Conservation (phyloP, 805 yeast species). For the Groenewaldozyma tartarivorans region DNA sequence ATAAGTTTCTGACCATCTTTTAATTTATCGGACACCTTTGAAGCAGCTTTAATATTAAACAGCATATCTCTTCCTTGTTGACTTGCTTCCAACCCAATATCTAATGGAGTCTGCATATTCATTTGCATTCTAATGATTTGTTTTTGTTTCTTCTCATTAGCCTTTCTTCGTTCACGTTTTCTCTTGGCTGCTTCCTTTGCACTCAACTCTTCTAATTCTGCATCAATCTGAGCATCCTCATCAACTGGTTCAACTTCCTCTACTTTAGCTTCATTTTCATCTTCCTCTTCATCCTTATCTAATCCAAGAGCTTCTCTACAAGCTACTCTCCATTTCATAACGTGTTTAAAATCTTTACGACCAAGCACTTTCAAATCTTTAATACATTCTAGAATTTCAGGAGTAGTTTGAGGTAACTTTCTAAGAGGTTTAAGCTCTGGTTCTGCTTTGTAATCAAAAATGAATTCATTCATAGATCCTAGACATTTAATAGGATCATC, state of each 20-base stretch:
- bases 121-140: conserved; percentile 88
- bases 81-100: conserved; percentile 90
- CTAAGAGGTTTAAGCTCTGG: conserved; percentile 64
- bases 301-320: conserved; percentile 72
- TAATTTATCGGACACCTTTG: conserved; percentile 60
- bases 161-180: conserved; percentile 74
- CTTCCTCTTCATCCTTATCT: conserved; percentile 41
- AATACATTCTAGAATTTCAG: conserved; percentile 71
- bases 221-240: conserved; percentile 84
- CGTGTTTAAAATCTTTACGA: conserved; percentile 78
- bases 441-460: conserved; percentile 50
- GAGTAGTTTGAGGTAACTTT: conserved; percentile 67
- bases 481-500: conserved; percentile 78
- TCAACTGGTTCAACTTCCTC: conserved; percentile 62
- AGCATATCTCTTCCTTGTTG: conserved; percentile 56
- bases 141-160: conserved; percentile 76
- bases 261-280: conserved; percentile 38
- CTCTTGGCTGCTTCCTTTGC: conserved; percentile 58
- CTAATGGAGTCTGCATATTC: conserved; percentile 90
- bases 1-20: conserved; percentile 56
- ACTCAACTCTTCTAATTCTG: conserved; percentile 66
- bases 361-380: conserved; percentile 92
- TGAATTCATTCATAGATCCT: conserved; percentile 63
- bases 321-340: conserved; percentile 80
- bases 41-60: conserved; percentile 76